These are phyloP conservation scores for Trematosphaeria pertusa DNA, from an alignment of 2,329 filamentous ascomycete genomes.

Conservation along the genomic window DNA sequence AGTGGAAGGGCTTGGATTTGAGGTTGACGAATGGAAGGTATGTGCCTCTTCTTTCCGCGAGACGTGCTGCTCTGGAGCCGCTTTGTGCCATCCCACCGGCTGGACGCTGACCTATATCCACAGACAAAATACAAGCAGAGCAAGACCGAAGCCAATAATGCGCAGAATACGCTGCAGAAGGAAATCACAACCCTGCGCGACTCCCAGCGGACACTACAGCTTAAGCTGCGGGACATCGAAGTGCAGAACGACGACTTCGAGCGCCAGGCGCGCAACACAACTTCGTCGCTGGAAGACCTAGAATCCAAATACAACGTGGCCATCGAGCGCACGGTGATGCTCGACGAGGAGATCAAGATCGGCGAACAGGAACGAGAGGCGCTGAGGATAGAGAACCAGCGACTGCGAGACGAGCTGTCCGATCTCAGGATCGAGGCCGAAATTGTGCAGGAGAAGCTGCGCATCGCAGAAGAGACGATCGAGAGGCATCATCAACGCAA, in stretches of 20 bases:
- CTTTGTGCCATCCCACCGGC: too few species aligned
- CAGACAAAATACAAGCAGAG: slow-evolving; percentile 96
- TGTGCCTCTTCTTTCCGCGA: slow-evolving; percentile 39
- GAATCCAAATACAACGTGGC: slow-evolving; percentile 96
- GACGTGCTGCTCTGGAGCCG: too few species aligned
- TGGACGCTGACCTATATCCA: slow-evolving; percentile 17
- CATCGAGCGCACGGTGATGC: slow-evolving; percentile 88
- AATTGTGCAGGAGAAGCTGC: slow-evolving; percentile 91
- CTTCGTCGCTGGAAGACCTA: slow-evolving; percentile 93
- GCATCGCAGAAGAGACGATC: slow-evolving; percentile 66
- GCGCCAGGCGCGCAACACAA: slow-evolving; percentile 92
- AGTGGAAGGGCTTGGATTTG: slow-evolving; percentile 81
- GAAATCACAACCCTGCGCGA: slow-evolving; percentile 94
- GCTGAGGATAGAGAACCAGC: slow-evolving; percentile 88
- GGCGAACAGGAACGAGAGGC: slow-evolving; percentile 91
- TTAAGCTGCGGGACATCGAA: slow-evolving; percentile 91
- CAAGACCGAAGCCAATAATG: slow-evolving; percentile 83
- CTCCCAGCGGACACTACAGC: slow-evolving; percentile 77
- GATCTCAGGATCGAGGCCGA: slow-evolving; percentile 95
- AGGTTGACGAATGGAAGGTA: slow-evolving; percentile 99
- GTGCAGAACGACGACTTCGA: slow-evolving; percentile 99
- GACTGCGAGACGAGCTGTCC: slow-evolving; percentile 86
- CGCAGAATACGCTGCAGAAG: slow-evolving; percentile 88
- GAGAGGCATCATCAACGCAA: slow-evolving; percentile 60
- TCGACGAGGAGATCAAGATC: slow-evolving; percentile 92